Conservation (phyloP, 2,329 filamentous ascomycete genomes). For the Zelopaecilomyces penicillatus region DNA sequence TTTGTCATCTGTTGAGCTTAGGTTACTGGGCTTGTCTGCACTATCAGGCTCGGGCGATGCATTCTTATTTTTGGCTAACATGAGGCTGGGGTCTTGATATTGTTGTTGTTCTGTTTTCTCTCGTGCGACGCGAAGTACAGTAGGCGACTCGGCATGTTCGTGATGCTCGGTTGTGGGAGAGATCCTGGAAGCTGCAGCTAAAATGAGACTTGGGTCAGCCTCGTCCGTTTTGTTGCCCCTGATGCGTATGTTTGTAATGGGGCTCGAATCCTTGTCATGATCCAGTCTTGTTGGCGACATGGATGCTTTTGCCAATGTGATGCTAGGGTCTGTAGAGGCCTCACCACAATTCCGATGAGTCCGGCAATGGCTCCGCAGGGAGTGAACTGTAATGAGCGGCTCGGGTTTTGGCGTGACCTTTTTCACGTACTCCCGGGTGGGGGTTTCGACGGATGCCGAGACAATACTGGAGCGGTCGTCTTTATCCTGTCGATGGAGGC, state of each 20-base stretch:
- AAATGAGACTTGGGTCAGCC: slow-evolving; percentile 15
- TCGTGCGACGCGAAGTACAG: no score
- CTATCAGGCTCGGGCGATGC: no score
- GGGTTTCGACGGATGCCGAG: neutral
- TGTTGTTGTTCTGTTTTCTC: no score
- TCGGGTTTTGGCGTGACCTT: slow-evolving; percentile 14
- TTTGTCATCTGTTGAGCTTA: no score
- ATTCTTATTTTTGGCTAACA: no score
- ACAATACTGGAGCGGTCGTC: slow-evolving; percentile 3
- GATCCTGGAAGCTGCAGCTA: no score
- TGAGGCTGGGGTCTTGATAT: no score
- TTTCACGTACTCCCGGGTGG: slow-evolving; percentile 2
- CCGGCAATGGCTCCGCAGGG: slow-evolving; percentile 20
- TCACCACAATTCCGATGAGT: slow-evolving; percentile 16
- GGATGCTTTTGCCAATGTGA: slow-evolving; percentile 18
- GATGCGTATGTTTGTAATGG: slow-evolving; percentile 13
- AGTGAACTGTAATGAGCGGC: slow-evolving; percentile 19
- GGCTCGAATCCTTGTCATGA: slow-evolving; percentile 9
- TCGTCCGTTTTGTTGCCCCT: slow-evolving; percentile 19
- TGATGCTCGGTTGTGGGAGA: neutral
- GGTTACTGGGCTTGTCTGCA: no score
- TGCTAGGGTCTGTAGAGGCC: slow-evolving; percentile 20
- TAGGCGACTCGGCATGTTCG: neutral
- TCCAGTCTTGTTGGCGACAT: slow-evolving; percentile 6
- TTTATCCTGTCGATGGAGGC: slow-evolving; percentile 3